Conservation (phyloP, 1,284 basidiomycete genomes). For the Ustilago vetiveriae region DNA sequence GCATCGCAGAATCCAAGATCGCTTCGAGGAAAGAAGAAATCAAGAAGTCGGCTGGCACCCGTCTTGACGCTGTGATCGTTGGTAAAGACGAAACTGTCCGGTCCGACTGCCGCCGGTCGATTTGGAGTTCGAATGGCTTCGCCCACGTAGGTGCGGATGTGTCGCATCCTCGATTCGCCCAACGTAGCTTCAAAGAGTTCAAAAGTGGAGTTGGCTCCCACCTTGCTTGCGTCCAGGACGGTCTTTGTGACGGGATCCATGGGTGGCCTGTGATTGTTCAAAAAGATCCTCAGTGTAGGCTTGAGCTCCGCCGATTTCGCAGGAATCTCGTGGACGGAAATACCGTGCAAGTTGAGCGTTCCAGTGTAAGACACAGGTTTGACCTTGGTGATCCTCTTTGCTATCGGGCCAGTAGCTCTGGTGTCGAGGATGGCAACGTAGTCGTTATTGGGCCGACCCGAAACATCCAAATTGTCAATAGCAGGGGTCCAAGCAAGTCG, state of each 20-base stretch:
- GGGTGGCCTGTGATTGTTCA: conserved; percentile 57
- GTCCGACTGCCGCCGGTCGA: conserved; percentile 72
- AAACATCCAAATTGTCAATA: conserved; percentile 40
- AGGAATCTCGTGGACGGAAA: conserved; percentile 72
- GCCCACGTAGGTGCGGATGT: conserved; percentile 74
- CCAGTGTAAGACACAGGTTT: conserved; percentile 68
- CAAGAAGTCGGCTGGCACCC: conserved; percentile 25
- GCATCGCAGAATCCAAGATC: conserved; percentile 52
- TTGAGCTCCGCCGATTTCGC: conserved; percentile 34
- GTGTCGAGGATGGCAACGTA: conserved; percentile 73
- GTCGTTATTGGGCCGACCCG: conserved; percentile 59
- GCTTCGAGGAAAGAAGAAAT: conserved; percentile 32
- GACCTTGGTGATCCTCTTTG: conserved; percentile 71
- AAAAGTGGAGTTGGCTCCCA: conserved; percentile 77
- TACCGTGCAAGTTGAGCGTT: conserved; percentile 74
- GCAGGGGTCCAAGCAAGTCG: conserved; percentile 74
- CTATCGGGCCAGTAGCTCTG: conserved; percentile 70
- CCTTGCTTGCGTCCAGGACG: conserved; percentile 62
- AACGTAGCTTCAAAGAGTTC: conserved; percentile 76
- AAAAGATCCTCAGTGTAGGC: conserved; percentile 50
- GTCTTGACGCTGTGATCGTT: conserved; percentile 56
- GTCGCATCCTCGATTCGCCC: conserved; percentile 70
- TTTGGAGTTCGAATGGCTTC: conserved; percentile 75
- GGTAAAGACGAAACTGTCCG: conserved; percentile 58
- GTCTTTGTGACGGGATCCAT: conserved; percentile 29